Base-by-base conservation (phyloP, 768 basidiomycete genomes). In the Naganishia antarctica region DNA sequence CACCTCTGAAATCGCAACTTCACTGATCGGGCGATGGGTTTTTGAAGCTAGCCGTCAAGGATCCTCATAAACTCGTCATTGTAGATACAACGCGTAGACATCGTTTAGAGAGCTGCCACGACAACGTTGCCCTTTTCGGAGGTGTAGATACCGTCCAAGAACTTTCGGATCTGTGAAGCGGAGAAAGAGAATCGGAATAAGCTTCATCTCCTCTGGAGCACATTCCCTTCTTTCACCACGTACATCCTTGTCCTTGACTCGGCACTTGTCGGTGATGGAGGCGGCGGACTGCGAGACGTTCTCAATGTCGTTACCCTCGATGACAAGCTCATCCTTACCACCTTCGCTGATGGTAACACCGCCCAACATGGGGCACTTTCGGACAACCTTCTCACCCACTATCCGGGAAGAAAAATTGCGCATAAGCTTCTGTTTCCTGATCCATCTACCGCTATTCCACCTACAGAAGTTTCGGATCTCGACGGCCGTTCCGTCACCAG, bases 221-320 rank as follows among this genome's bases (percentile, higher is more conserved):
- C 8, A 3, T 1, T 62, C 34, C 5, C 31, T 34, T 21, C 3
- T 15, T 18, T 18, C 1, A 28, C 18, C 15, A 66, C 62, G 40
- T 51, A 63, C 69, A 75, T 77, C 94, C 83, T 99, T 99, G 87
- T 98, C 96, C 80, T 91, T 88, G 75, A 99, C 96, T 71, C 87
- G 86, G 82, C 91, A 96, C 67, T 88, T 83, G 71, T 93, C 93
- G 78, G 98, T 96, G 78, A 99, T 98, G 44, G 90, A 90, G 49
- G 96, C 96, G 66, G 96, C 91, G 70, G 92, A 96, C 80, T 98
- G 94, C 34, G 94, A 98, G 57, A 99, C 96, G 73, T 88, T 89
- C 79, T 98, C 88, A 67, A 99, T 84, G 79, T 99, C 94, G 76
- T 91, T 93, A 50, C 94, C 94, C 81, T 91, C 86, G 28, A 98